Conservation (phyloP, 495 filamentous ascomycete species). For the Aspergillus ellipticus region DNA sequence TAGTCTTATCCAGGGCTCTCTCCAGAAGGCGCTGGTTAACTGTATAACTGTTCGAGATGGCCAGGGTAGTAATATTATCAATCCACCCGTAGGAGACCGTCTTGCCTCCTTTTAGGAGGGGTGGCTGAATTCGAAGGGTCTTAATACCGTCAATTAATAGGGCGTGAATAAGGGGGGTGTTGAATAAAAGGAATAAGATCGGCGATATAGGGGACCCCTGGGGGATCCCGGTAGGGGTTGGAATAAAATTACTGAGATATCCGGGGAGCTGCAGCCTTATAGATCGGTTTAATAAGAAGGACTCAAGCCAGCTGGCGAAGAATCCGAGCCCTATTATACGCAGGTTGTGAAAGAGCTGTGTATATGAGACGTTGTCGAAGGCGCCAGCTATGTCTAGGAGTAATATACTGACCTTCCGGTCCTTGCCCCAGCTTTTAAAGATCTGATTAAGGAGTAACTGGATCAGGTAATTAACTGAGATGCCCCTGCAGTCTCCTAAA, state of each 20-base stretch:
- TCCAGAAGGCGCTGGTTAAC: conserved; percentile 5
- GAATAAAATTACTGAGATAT: background rate
- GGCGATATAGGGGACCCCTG: conserved; percentile 22
- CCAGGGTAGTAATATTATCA: conserved; percentile 15
- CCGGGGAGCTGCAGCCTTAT: conserved; percentile 14
- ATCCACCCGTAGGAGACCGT: conserved; percentile 14
- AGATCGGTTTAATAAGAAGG: conserved; percentile 8
- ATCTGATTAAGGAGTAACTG: conserved; percentile 20
- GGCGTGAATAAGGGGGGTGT: conserved; percentile 17
- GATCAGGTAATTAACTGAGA: conserved; percentile 20
- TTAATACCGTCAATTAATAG: too few relatives aligned
- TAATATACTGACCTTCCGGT: conserved; percentile 8
- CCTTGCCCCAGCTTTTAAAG: conserved; percentile 10
- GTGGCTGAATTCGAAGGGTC: too few relatives aligned
- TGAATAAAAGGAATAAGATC: conserved; percentile 24
- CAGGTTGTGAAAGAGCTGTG: conserved; percentile 21
- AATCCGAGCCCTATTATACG: conserved; percentile 7
- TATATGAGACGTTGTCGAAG: conserved; percentile 20
- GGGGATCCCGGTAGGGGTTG: conserved; percentile 11
- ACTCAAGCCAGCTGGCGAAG: conserved; percentile 6
- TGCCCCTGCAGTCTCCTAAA: conserved; percentile 16
- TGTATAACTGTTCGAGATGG: background rate
- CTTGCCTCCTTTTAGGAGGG: too few relatives aligned
- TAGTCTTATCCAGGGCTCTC: background rate
- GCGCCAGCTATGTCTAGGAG: conserved; percentile 21